Conservation (phyloP, 345 rosid species). For the Cardamine occulta region DNA sequence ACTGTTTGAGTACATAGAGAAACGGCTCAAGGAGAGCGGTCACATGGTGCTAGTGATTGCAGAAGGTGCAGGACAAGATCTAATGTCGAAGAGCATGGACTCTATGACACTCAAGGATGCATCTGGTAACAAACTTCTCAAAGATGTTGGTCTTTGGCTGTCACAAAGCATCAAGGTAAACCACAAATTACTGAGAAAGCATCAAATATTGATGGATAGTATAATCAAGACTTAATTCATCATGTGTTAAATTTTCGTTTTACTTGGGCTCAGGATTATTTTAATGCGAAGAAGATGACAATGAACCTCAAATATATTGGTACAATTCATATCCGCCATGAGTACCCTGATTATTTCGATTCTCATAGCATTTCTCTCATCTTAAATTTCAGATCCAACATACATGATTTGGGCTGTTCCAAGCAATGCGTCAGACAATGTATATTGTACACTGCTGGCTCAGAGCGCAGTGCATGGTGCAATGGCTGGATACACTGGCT, state of each 20-base stretch:
- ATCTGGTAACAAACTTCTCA: conserved; percentile 85
- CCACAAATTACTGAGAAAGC: conserved; percentile 1
- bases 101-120: conserved; percentile 59
- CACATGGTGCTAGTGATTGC: conserved; percentile 86
- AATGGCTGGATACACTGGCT: conserved; percentile 94
- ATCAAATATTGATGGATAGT: neutral
- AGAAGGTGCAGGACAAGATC: conserved; percentile 86
- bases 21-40: conserved; percentile 69
- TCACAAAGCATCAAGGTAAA: conserved; percentile 71
- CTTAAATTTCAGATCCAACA: conserved; percentile 66
- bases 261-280: conserved; percentile 54
- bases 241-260: neutral
- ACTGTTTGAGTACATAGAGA: conserved; percentile 67
- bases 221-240: neutral
- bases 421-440: conserved; percentile 85
- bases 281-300: conserved; percentile 57
- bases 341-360: neutral
- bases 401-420: conserved; percentile 89
- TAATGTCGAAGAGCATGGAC: conserved; percentile 57
- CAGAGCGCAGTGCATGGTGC: conserved; percentile 89
- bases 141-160: conserved; percentile 75
- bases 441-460: conserved; percentile 87
- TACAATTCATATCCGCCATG: conserved; percentile 14
- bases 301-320: conserved; percentile 88
- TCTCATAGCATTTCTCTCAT: neutral